These are phyloP conservation scores for Russula abietina DNA, from an alignment of 768 basidiomycete species.

Conservation along the genomic window DNA sequence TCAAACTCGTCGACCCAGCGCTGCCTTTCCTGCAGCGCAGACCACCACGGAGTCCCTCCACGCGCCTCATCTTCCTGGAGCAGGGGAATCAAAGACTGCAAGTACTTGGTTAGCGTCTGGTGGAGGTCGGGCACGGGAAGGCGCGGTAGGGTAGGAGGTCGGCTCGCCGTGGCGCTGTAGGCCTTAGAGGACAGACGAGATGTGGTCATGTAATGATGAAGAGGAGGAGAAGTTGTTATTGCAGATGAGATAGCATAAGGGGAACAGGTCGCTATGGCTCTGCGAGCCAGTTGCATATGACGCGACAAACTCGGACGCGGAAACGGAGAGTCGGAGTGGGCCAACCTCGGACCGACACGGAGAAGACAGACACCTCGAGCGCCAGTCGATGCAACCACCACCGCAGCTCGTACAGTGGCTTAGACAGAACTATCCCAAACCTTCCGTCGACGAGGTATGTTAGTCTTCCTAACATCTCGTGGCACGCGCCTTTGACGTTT, in stretches of 20 bases:
- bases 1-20: slow-evolving; percentile 67
- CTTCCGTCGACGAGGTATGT: slow-evolving; percentile 57
- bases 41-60: slow-evolving; percentile 46
- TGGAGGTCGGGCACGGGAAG: slow-evolving; percentile 79
- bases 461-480: neutral
- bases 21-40: slow-evolving; percentile 48
- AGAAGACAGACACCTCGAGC: too few relatives aligned
- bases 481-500: neutral
- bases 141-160: slow-evolving; percentile 43
- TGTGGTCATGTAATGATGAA: neutral
- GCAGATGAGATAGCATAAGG: slow-evolving; percentile 3
- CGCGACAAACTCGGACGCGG: too few relatives aligned
- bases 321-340: neutral
- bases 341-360: too few relatives aligned
- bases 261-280: neutral
- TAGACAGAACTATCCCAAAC: slow-evolving; percentile 49
- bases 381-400: slow-evolving; percentile 30
- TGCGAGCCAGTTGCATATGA: neutral
- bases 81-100: slow-evolving; percentile 72
- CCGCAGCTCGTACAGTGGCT: slow-evolving; percentile 47
- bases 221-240: neutral
- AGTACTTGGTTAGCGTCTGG: slow-evolving; percentile 69
- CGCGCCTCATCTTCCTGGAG: slow-evolving; percentile 66
- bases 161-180: neutral
- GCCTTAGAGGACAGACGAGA: neutral